A percentile compares a stretch with the other conserved stretches of the same genome.
These are phyloP conservation scores for Solanum verrucosum DNA, from an alignment of 257 asterid species.

Conservation along the genomic window DNA sequence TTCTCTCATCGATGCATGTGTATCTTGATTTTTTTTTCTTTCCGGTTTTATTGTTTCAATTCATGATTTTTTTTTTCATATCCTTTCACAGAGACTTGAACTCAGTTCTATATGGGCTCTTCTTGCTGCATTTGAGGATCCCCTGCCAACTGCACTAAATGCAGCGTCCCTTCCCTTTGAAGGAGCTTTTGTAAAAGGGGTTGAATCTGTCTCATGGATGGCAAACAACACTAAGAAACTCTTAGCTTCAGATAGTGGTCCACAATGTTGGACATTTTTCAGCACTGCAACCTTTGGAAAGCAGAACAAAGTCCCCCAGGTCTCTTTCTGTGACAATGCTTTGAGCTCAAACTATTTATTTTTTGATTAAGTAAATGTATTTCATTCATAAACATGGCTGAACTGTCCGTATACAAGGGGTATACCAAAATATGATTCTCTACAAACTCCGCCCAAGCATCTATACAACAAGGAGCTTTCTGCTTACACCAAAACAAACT, in stretches of 20 bases:
- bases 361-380: neutral
- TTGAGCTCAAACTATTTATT: neutral
- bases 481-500: neutral
- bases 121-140: slow-evolving; percentile 83
- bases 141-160: slow-evolving; percentile 51
- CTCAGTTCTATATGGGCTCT: slow-evolving; percentile 96
- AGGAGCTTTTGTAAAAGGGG: slow-evolving; percentile 87
- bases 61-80: slow-evolving; percentile 4
- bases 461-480: neutral
- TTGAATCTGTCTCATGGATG: slow-evolving; percentile 92
- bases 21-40: neutral
- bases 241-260: slow-evolving; percentile 37
- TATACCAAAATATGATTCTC: neutral
- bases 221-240: slow-evolving; percentile 72
- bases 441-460: neutral
- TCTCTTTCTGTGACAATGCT: slow-evolving; percentile 13
- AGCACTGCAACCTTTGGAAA: slow-evolving; percentile 77
- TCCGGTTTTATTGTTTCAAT: neutral
- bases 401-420: neutral
- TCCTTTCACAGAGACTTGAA: slow-evolving; percentile 51
- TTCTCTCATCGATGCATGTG: neutral
- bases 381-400: neutral
- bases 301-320: slow-evolving; percentile 94
- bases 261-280: slow-evolving; percentile 87
- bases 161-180: slow-evolving; percentile 43